phyloP scores from a whole-genome alignment of 2,329 filamentous ascomycete species.

The Fusarium temperatum region DNA sequence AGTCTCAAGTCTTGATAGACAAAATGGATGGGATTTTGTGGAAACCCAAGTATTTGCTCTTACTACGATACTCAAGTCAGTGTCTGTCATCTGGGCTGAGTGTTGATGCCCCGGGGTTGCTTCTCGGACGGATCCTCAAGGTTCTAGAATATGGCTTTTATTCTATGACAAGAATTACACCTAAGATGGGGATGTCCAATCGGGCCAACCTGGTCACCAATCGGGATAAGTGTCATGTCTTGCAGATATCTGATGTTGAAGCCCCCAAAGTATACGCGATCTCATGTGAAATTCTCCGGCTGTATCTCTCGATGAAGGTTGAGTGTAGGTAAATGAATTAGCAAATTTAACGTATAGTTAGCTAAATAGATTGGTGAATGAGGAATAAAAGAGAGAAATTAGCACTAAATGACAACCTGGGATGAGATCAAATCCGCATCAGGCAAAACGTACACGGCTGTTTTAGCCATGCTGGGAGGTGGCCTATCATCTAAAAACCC shows the following conservation, averaged over 20 bases:
- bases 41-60: not conserved
- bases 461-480: not conserved
- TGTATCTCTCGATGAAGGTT: fast-evolving
- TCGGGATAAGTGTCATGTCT: fast-evolving
- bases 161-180: not conserved
- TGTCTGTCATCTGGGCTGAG: not conserved
- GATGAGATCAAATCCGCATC: fast-evolving
- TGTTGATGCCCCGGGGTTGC: not conserved
- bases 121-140: fast-evolving
- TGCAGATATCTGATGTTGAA: not conserved
- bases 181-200: too few relatives aligned
- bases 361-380: too few relatives aligned
- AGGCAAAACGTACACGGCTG: not conserved
- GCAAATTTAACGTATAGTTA: too few relatives aligned
- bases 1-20: not conserved
- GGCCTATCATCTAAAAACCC: fast-evolving
- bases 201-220: not conserved
- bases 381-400: not conserved
- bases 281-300: fast-evolving
- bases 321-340: not conserved
- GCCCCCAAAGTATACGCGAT: too few relatives aligned
- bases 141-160: fast-evolving
- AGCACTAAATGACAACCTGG: fast-evolving
- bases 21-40: not conserved
- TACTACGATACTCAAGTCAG: not conserved